Evolutionary conservation across 2,329 filamentous ascomycete species (phyloP).

Genomic region (Xylariomycetidae sp.): DNA sequence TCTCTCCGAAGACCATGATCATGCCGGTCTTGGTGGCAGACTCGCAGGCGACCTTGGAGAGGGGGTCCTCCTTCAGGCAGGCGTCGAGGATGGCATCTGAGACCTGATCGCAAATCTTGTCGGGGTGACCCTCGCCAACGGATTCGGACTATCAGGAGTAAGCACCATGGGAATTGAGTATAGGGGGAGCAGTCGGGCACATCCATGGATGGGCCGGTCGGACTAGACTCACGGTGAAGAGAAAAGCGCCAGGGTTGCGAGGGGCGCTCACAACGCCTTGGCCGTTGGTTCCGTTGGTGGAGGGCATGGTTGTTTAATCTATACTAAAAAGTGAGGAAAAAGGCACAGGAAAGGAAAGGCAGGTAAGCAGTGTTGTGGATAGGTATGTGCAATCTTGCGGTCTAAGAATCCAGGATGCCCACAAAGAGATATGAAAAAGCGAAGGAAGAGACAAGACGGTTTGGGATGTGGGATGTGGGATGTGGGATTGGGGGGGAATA

Average conservation of each 20-base stretch:
- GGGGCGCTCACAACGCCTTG: slow-evolving; percentile 34
- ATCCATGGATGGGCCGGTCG: no score
- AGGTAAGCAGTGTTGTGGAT: slow-evolving; percentile 4
- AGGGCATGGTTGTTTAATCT: slow-evolving; percentile 50
- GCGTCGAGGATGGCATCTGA: slow-evolving; percentile 98
- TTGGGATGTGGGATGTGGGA: not conserved
- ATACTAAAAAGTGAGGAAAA: slow-evolving; percentile 4
- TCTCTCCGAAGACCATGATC: slow-evolving; percentile 99
- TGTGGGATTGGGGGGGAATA: not conserved
- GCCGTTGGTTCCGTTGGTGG: slow-evolving; percentile 45
- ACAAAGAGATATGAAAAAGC: no score
- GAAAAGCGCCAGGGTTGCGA: slow-evolving; percentile 67
- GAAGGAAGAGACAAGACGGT: slow-evolving; percentile 1
- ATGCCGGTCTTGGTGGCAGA: slow-evolving; percentile 99
- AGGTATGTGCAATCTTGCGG: no score
- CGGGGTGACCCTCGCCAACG: slow-evolving; percentile 85
- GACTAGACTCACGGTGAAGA: slow-evolving; percentile 73
- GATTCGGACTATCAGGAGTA: slow-evolving; percentile 66
- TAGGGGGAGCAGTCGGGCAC: no score
- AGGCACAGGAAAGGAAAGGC: slow-evolving; percentile 1
- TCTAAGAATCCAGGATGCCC: no score
- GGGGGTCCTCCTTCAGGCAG: slow-evolving; percentile 87
- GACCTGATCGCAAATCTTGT: slow-evolving; percentile 98
- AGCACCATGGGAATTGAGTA: no score
- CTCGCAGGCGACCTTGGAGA: slow-evolving; percentile 99